phyloP scores from a whole-genome alignment of 331 rosid genomes.

The Arachis monticola region DNA sequence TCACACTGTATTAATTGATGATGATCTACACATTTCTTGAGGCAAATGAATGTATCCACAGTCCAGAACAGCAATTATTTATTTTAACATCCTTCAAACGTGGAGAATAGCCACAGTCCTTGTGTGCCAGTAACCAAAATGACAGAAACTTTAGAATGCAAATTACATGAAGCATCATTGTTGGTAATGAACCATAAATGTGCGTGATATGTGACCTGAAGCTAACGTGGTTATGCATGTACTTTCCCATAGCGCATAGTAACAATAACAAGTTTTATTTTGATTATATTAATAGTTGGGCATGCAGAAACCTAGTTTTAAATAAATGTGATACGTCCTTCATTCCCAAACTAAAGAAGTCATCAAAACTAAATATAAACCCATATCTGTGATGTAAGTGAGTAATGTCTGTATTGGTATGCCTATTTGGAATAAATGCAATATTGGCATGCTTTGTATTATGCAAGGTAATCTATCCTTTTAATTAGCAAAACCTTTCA shows the following conservation, averaged over 20 bases:
- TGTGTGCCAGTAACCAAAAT: not conserved
- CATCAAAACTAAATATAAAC: constrained; percentile 7
- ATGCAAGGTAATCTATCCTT: not conserved
- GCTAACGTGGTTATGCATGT: not conserved
- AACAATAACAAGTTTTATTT: not conserved
- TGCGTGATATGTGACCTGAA: not conserved
- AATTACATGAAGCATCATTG: not conserved
- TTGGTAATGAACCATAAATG: not conserved
- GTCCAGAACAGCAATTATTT: constrained; percentile 3
- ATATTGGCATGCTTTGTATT: not conserved
- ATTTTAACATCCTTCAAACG: not conserved
- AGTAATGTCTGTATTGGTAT: not conserved
- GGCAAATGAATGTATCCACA: constrained; percentile 14
- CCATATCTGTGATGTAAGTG: not conserved
- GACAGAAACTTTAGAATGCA: constrained; percentile 6
- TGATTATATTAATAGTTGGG: not conserved
- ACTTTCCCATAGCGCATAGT: not conserved
- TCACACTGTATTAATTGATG: constrained; percentile 4
- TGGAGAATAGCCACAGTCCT: not conserved
- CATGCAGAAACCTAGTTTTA: not conserved
- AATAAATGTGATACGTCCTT: not conserved
- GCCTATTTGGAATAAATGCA: constrained; percentile 2
- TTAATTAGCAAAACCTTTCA: not conserved
- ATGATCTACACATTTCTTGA: not conserved
- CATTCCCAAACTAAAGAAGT: not conserved